Evolutionary conservation across 2,329 filamentous ascomycete species (phyloP).

Genomic region (Aspergillus sclerotialis): DNA sequence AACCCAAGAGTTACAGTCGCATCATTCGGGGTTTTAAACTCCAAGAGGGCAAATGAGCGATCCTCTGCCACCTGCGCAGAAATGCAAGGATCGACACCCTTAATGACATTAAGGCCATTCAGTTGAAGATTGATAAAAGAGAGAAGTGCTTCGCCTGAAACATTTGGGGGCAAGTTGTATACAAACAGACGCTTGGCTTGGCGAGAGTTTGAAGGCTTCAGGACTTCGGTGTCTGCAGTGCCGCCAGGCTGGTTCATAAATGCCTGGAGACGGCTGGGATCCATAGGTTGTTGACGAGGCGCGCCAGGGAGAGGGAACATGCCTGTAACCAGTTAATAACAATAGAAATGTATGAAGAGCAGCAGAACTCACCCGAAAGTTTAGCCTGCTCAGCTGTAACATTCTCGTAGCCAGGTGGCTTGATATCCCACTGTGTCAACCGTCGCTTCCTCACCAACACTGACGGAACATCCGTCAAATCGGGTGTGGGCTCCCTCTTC

Average conservation of each 20-base stretch:
- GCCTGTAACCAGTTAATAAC: slow-evolving; percentile 38
- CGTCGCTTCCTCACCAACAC: slow-evolving; percentile 82
- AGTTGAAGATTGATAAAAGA: slow-evolving; percentile 94
- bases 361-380: slow-evolving; percentile 57
- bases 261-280: slow-evolving; percentile 85
- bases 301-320: slow-evolving; percentile 98
- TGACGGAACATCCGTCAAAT: slow-evolving; percentile 78
- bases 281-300: slow-evolving; percentile 90
- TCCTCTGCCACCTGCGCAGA: slow-evolving; percentile 77
- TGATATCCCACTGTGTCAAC: slow-evolving; percentile 98
- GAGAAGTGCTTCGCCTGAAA: slow-evolving; percentile 68
- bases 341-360: not conserved
- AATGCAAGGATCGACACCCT: slow-evolving; percentile 75
- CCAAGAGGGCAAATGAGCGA: slow-evolving; percentile 72
- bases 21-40: slow-evolving; percentile 82
- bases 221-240: slow-evolving; percentile 61
- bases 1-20: slow-evolving; percentile 86
- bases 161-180: slow-evolving; percentile 67
- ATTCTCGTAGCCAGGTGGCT: slow-evolving; percentile 95
- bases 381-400: slow-evolving; percentile 98
- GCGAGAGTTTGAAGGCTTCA: slow-evolving; percentile 88
- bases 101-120: slow-evolving; percentile 90
- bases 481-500: slow-evolving; percentile 91
- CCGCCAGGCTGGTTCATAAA: slow-evolving; percentile 87
- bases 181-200: slow-evolving; percentile 89